phyloP scores from a whole-genome alignment of 176 grass and related monocot species.

The Ananas comosus region DNA sequence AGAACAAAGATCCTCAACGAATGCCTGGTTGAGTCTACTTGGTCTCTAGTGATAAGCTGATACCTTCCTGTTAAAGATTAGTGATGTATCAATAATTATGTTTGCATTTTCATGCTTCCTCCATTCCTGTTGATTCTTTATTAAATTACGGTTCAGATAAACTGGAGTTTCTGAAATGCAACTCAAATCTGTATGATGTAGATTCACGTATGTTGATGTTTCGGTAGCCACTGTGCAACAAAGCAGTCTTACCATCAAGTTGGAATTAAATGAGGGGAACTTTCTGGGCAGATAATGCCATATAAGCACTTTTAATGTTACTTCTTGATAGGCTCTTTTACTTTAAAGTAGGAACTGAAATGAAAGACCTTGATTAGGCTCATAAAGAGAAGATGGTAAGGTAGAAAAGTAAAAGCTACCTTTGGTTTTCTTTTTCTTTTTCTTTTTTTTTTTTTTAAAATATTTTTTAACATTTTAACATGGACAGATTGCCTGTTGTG shows the following conservation, averaged over 20 bases:
- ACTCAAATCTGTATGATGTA: no score
- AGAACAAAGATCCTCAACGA: no score
- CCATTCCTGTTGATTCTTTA: no score
- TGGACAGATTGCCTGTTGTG: conserved; percentile 18
- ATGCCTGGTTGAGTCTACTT: no score
- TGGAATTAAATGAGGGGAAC: conserved; percentile 21
- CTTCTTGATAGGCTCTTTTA: conserved; percentile 28
- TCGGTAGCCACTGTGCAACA: no score
- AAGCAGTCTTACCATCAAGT: background rate
- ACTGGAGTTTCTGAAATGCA: no score
- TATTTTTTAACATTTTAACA: conserved; percentile 16
- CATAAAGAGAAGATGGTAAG: conserved; percentile 20
- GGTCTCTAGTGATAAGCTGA: no score
- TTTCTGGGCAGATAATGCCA: conserved; percentile 94
- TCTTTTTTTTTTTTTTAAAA: conserved; percentile 7
- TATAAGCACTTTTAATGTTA: conserved; percentile 64
- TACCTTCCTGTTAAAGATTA: no score
- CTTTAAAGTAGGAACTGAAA: conserved; percentile 47
- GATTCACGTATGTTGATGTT: no score
- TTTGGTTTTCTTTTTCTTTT: conserved; percentile 22
- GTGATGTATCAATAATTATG: no score
- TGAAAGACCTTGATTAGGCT: conserved; percentile 23
- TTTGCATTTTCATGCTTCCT: no score
- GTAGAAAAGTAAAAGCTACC: background rate
- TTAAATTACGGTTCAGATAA: no score